Evolutionary conservation across 495 filamentous ascomycete genomes (phyloP), one percentile per base, ranked within the genome.

Genomic region (Bacidia gigantensis): DNA sequence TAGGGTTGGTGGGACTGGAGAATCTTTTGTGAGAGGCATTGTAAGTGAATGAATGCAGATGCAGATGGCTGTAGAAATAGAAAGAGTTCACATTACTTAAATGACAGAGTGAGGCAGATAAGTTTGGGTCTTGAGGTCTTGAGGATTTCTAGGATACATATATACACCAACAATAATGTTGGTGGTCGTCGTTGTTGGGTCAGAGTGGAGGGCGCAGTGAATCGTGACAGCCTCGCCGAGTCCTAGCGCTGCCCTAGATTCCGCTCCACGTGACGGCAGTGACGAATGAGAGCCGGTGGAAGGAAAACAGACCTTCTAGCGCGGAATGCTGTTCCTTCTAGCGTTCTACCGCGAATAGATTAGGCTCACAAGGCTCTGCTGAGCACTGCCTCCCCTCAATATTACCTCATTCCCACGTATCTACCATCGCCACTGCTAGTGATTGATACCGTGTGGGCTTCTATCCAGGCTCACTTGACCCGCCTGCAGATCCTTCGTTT

Each of bases 21-120:
- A 26, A n/a, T n/a, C n/a, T 38, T 50, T 50, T n/a, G 18, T 18
- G 29, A 50, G 47, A 50, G 24, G 47, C 47, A 50, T 50, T 2
- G 22, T 35, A 14, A 35, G 29, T 14, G 29, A 35, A 7, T 35
- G 29, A 5, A 35, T 14, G 14, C 5, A 14, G 29, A 35, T 7
- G 14, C 5, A 14, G 29, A 35, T 5, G 29, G 5, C 7, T 35
- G 29, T 5, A n/a, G n/a, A n/a, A n/a, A n/a, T n/a, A n/a, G n/a
- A n/a, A n/a, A n/a, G n/a, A n/a, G n/a, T n/a, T n/a, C n/a, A n/a
- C n/a, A n/a, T n/a, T n/a, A n/a, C n/a, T n/a, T n/a, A n/a, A n/a
- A n/a, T n/a, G n/a, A n/a, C n/a, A n/a, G n/a, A n/a, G n/a, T n/a
- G n/a, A n/a, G n/a, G n/a, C n/a, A n/a, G n/a, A n/a, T n/a, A n/a